phyloP scores from a whole-genome alignment of 1,139 yeast species.

The Yamadazyma atlantica region DNA sequence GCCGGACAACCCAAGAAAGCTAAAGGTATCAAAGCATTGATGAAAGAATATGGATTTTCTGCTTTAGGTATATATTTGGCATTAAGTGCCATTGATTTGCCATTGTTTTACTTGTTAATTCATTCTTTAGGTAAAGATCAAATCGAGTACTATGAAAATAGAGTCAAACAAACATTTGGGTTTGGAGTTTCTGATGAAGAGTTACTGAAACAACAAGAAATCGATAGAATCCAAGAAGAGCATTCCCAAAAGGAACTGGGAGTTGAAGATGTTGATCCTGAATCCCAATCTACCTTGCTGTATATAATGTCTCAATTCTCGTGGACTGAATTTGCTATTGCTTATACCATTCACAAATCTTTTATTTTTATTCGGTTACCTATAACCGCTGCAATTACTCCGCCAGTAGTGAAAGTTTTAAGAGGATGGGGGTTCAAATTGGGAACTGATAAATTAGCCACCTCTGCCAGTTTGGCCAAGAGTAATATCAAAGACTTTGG shows the following conservation, averaged over 20 bases:
- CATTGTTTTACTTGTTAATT: conserved; percentile 77
- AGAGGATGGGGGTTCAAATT: conserved; percentile 81
- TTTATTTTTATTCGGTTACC: conserved; percentile 82
- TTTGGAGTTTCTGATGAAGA: conserved; percentile 48
- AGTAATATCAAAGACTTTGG: conserved; percentile 40
- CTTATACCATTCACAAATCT: conserved; percentile 91
- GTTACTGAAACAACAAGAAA: conserved; percentile 32
- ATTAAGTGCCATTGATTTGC: conserved; percentile 72
- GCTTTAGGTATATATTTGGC: conserved; percentile 84
- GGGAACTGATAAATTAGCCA: conserved; percentile 49
- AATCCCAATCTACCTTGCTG: conserved; percentile 7
- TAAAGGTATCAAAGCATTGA: conserved; percentile 62
- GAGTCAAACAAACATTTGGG: conserved; percentile 59
- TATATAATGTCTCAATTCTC: conserved; percentile 45
- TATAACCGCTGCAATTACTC: conserved; percentile 89
- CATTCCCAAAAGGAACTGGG: conserved; percentile 11
- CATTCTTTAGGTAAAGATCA: conserved; percentile 85
- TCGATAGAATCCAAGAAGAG: conserved; percentile 26
- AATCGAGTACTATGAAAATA: conserved; percentile 65
- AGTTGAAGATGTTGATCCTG: conserved; percentile 1
- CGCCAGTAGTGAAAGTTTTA: conserved; percentile 64
- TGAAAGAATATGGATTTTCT: conserved; percentile 87
- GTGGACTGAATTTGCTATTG: conserved; percentile 76
- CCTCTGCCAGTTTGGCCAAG: conserved; percentile 36
- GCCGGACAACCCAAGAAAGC: conserved; percentile 24